A percentile compares a stretch with the other conserved stretches of the same genome.
Evolutionary conservation across 345 rosid species (phyloP).

Genomic region (Eucalyptus microcorys): DNA sequence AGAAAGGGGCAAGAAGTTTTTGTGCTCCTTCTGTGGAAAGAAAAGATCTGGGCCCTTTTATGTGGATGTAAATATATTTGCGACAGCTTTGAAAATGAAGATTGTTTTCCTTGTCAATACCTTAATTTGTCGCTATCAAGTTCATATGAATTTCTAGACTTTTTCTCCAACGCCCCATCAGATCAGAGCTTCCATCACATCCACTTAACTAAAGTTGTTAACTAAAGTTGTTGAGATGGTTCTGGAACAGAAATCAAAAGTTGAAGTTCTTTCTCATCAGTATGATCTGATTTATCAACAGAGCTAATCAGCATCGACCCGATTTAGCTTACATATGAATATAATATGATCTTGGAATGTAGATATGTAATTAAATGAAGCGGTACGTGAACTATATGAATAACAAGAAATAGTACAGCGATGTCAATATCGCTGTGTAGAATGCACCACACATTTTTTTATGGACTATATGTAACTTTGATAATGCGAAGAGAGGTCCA

Average conservation of each 20-base stretch:
- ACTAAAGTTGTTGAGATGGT: background rate
- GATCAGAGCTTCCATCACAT: background rate
- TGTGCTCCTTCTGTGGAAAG: background rate
- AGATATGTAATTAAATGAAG: background rate
- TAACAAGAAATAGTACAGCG: background rate
- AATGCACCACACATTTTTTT: background rate
- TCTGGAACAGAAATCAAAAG: background rate
- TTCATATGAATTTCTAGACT: background rate
- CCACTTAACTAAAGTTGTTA: background rate
- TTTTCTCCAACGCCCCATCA: background rate
- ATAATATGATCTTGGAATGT: background rate
- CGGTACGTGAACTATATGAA: no score
- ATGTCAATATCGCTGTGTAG: fast-evolving
- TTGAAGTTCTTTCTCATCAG: background rate
- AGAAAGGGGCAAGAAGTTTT: background rate
- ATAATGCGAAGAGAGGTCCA: background rate
- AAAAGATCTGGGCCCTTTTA: background rate
- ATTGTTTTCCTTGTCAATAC: background rate
- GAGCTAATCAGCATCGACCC: background rate
- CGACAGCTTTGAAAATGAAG: background rate
- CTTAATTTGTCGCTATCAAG: background rate
- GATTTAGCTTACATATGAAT: background rate
- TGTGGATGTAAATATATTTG: background rate
- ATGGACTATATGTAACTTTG: background rate
- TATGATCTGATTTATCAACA: background rate